These are phyloP conservation scores for Leucoagaricus sp. DNA, from an alignment of 1,284 basidiomycete species.

Conservation along the genomic window DNA sequence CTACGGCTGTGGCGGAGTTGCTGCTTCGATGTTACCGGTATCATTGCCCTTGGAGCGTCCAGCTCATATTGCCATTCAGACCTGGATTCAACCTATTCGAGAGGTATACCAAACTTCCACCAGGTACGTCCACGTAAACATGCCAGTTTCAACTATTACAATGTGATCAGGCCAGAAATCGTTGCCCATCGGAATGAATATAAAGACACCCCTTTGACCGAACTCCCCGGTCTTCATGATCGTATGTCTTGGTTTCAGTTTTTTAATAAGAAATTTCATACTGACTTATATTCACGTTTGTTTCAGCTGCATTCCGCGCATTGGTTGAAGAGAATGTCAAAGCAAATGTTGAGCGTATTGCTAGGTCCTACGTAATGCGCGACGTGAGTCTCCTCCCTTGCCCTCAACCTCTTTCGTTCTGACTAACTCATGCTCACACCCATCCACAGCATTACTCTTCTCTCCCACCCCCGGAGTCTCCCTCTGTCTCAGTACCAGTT, in stretches of 20 bases:
- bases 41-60: constrained; percentile 16
- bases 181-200: constrained; percentile 25
- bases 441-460: constrained; percentile 24
- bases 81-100: constrained; percentile 36
- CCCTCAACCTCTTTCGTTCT: not conserved
- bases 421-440: not conserved
- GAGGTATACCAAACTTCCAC: constrained; percentile 30
- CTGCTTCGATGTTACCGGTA: constrained; percentile 31
- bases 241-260: constrained; percentile 23
- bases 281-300: too few species aligned
- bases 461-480: constrained; percentile 8
- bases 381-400: constrained; percentile 19
- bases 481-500: not conserved
- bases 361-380: constrained; percentile 22
- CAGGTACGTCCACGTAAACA: constrained; percentile 20
- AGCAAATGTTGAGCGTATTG: constrained; percentile 32
- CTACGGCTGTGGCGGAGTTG: constrained; percentile 41
- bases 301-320: constrained; percentile 40
- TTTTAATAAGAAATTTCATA: not conserved
- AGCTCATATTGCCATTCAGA: constrained; percentile 28
- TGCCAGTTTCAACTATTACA: not conserved
- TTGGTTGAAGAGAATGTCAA: constrained; percentile 42
- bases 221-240: constrained; percentile 31
- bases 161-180: constrained; percentile 27
- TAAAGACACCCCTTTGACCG: constrained; percentile 9